These are phyloP conservation scores for Scalesia atractyloides DNA, from an alignment of 129 eudicot genomes.

Conservation along the genomic window DNA sequence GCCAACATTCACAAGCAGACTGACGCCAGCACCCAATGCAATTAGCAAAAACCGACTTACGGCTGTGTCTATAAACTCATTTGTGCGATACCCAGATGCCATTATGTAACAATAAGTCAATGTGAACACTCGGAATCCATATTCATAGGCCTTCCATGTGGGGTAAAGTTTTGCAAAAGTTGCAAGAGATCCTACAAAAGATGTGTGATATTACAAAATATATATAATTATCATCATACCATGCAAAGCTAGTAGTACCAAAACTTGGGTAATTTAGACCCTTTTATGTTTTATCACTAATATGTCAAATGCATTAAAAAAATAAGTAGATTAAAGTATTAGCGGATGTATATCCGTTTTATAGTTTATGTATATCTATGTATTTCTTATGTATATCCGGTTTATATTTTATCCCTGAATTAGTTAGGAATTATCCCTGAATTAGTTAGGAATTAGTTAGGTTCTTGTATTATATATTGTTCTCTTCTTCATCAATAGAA, in stretches of 20 bases:
- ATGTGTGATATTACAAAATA: background rate
- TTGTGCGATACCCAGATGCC: constrained; percentile 73
- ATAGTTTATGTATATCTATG: no score
- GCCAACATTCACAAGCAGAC: constrained; percentile 57
- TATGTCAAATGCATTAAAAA: background rate
- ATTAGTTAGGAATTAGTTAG: no score
- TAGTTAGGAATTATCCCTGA: no score
- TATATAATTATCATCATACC: constrained; percentile 2
- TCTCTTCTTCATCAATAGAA: no score
- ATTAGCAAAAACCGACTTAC: constrained; percentile 72
- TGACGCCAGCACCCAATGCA: constrained; percentile 78
- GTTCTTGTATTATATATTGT: no score
- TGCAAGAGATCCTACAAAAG: constrained; percentile 57
- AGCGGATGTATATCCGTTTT: no score
- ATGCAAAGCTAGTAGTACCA: background rate
- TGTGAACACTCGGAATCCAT: constrained; percentile 86
- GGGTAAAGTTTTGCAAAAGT: constrained; percentile 77
- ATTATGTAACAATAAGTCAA: constrained; percentile 85
- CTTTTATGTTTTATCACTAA: background rate
- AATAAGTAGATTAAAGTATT: background rate
- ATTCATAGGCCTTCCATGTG: constrained; percentile 82
- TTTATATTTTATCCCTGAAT: no score
- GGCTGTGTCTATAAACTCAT: constrained; percentile 55
- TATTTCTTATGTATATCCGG: no score
- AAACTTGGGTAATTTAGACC: background rate